phyloP scores from a whole-genome alignment of 345 rosid species.

The Xanthoceras sorbifolium region DNA sequence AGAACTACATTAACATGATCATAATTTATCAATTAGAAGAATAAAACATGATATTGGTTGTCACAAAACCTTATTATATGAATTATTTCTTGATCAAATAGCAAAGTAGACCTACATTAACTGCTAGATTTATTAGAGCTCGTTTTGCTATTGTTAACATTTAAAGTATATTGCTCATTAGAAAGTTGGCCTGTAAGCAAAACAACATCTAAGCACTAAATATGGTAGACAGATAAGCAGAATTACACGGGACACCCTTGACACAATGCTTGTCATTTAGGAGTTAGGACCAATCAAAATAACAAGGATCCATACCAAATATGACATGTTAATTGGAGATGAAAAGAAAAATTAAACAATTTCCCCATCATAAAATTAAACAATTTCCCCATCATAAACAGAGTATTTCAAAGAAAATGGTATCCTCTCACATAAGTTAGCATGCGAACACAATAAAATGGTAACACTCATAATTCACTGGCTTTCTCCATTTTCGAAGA shows the following conservation, averaged over 20 bases:
- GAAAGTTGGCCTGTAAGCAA: not conserved
- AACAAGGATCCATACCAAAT: not conserved
- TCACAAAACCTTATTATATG: not conserved
- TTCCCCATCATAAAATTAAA: not conserved
- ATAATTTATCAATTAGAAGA: not conserved
- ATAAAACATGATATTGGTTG: not conserved
- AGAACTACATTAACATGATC: not conserved
- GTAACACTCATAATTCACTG: not conserved
- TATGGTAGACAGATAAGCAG: not conserved
- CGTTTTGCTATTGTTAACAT: not conserved
- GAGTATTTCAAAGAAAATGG: not conserved
- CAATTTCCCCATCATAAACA: not conserved
- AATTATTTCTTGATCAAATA: not conserved
- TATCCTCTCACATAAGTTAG: not conserved
- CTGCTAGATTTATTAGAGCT: not conserved
- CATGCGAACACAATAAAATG: not conserved
- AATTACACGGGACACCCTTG: not conserved
- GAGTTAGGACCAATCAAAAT: not conserved
- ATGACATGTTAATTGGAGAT: not conserved
- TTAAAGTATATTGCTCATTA: not conserved
- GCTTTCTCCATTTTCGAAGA: no score
- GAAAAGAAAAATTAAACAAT: not conserved
- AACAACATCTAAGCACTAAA: not conserved
- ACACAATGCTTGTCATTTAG: not conserved
- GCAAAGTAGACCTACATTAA: not conserved